These are phyloP conservation scores for Suillus weaverae DNA, from an alignment of 768 basidiomycete genomes.

Conservation along the genomic window DNA sequence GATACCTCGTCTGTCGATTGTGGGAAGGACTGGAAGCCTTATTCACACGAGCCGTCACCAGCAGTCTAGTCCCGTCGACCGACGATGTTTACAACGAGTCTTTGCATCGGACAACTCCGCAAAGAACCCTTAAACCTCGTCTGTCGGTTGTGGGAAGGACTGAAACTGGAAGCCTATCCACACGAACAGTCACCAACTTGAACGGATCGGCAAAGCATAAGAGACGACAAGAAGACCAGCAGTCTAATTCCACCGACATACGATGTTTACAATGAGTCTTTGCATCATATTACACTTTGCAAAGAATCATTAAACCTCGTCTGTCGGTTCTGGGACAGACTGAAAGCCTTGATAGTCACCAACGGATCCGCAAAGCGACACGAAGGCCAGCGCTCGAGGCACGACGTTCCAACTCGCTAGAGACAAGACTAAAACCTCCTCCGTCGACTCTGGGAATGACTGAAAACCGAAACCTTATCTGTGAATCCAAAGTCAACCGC, in stretches of 20 bases:
- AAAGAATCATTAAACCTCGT: not conserved
- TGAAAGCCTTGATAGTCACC: not conserved
- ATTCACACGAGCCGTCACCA: not conserved
- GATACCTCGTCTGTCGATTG: not conserved
- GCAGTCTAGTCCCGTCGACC: no score
- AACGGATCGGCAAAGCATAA: not conserved
- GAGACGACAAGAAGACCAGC: not conserved
- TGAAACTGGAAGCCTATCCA: no score
- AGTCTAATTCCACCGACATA: not conserved
- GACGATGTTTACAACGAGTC: no score
- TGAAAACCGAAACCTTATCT: not conserved
- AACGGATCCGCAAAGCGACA: not conserved
- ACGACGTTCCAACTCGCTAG: not conserved
- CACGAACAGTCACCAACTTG: not conserved
- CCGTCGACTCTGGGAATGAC: not conserved
- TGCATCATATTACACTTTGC: not conserved
- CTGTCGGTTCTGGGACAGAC: not conserved
- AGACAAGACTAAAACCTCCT: not conserved
- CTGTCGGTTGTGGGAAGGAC: no score
- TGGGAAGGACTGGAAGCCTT: not conserved
- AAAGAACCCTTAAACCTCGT: no score
- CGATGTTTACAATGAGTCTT: not conserved
- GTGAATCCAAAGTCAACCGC: not conserved
- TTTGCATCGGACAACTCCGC: no score
- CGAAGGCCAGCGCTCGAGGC: not conserved